Evolutionary conservation across 1,284 basidiomycete species (phyloP).

Genomic region (Apiotrichum gracile): DNA sequence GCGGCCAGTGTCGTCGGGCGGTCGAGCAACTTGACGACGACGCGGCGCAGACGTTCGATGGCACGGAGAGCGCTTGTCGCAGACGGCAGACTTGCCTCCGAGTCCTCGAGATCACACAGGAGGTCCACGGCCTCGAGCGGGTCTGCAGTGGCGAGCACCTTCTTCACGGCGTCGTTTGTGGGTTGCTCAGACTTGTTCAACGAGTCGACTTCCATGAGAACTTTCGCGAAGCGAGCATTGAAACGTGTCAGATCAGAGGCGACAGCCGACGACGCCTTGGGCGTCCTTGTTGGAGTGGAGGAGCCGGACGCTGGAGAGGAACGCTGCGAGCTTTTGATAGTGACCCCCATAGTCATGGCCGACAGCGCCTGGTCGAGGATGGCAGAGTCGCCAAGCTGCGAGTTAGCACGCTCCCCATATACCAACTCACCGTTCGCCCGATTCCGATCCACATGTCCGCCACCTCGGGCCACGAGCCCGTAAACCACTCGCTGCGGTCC

Average conservation of each 20-base stretch:
- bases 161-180: not conserved
- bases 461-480: constrained; percentile 27
- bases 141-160: not conserved
- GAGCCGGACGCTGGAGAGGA: not conserved
- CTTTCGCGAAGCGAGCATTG: not conserved
- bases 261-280: not conserved
- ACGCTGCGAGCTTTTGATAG: not conserved
- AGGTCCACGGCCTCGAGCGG: not conserved
- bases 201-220: not conserved
- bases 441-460: constrained; percentile 42
- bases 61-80: constrained; percentile 4
- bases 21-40: constrained; percentile 17
- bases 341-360: constrained; percentile 7
- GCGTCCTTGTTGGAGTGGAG: not conserved
- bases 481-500: constrained; percentile 19
- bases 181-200: not conserved
- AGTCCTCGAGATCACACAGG: constrained; percentile 2
- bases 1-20: not conserved
- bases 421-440: constrained; percentile 33
- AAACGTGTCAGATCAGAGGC: not conserved
- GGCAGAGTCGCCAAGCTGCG: constrained; percentile 27
- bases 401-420: not conserved
- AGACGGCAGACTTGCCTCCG: not conserved
- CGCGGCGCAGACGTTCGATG: constrained; percentile 21
- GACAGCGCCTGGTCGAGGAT: constrained; percentile 32